Base-by-base conservation (phyloP, 331 rosid genomes). In the Quercus tomentella region DNA sequence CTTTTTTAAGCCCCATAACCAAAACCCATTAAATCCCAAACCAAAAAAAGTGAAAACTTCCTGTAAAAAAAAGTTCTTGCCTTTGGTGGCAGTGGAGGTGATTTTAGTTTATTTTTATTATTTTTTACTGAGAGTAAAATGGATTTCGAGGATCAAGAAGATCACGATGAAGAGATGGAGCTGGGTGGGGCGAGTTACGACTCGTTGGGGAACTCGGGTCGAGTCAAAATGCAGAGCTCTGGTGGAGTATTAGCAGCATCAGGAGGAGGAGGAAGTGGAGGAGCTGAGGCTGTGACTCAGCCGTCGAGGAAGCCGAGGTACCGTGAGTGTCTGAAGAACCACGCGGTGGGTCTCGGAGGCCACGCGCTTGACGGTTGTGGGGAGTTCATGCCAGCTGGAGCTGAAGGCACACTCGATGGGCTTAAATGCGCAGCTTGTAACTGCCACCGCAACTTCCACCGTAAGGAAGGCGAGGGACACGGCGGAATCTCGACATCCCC, bases 361-460 rank as follows among this genome's bases (percentile, higher is more conserved):
- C 97, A 89, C 82, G 94, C 98, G 2, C 89, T 89, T 23, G 98
- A 94, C 76, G 98, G 98, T 35, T 94, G 98, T 86, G 86, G 98
- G 1, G 97, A 94, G 89, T 94, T 92, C 75, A 56, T 94, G 78
- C 71, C 97, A 0, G 95, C 95, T 0, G 98, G 98, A 16, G 80
- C 80, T 0, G 97, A 92, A 31, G 97, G 97, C 57, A 81, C 95
- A 0, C 84, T 92, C 9, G 97, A 92, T 67, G 93, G 84, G 2
- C 97, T 94, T 30, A 91, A 92, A 82, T 94, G 98, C 77, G 98
- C 98, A 55, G 98, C 98, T 43, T 94, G 98, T 66, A 82, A 80
- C 95, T 94, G 98, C 78, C 98, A 94, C 91, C 97, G 98, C 4
- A 94, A 91, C 83, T 94, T 94, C 89, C 98, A 94, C 87, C 93